Percentiles rank a stretch among this genome's conserved stretches.
Evolutionary conservation across 192 early-diverging fungal species (phyloP).

Genomic region (Globomyces pollinis-pini): DNA sequence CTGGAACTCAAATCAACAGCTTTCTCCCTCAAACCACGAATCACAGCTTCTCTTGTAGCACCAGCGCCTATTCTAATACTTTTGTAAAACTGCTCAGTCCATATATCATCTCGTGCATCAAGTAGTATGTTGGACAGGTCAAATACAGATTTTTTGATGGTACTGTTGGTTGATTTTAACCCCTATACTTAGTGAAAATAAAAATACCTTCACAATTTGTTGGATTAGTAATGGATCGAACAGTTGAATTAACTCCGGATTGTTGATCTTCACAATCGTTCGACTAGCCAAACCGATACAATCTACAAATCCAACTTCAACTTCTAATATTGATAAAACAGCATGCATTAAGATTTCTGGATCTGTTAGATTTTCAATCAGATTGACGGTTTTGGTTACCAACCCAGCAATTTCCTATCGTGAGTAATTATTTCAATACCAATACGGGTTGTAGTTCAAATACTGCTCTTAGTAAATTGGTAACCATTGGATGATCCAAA

Average conservation of each 20-base stretch:
- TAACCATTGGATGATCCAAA: no score
- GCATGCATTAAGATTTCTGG: background rate
- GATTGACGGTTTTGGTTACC: no score
- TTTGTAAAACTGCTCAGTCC: slow-evolving; percentile 1
- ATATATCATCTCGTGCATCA: background rate
- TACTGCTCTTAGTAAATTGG: no score
- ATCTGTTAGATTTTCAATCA: no score
- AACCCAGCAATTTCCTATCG: no score
- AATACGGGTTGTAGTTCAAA: no score
- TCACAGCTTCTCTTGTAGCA: background rate
- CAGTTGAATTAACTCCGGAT: background rate
- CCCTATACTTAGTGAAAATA: no score
- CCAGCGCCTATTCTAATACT: background rate
- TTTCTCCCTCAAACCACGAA: background rate
- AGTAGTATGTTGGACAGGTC: background rate
- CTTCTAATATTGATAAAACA: background rate
- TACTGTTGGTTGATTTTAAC: background rate
- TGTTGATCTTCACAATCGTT: background rate
- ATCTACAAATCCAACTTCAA: background rate
- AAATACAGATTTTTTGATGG: background rate
- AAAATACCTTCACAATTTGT: background rate
- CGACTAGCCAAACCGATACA: background rate
- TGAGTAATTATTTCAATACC: no score
- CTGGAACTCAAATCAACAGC: no score
- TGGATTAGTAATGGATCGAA: background rate